Evolutionary conservation across 805 yeast species (phyloP).

Genomic region (Millerozyma miso): DNA sequence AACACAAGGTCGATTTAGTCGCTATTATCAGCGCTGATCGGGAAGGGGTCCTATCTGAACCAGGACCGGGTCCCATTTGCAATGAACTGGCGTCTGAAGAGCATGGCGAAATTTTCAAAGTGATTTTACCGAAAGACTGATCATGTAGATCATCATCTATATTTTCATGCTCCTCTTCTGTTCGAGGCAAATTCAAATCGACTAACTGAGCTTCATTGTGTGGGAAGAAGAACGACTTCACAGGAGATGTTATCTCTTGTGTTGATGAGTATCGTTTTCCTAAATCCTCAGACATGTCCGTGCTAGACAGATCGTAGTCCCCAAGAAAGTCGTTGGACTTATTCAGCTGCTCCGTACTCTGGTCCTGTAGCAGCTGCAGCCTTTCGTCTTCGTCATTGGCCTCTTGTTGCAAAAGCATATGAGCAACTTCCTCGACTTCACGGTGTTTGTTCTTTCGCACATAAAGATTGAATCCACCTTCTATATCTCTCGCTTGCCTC

Average conservation of each 20-base stretch:
- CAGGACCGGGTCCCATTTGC: neutral
- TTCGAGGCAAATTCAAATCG: neutral
- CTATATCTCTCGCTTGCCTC: neutral
- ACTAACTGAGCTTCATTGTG: neutral
- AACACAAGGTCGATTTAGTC: neutral
- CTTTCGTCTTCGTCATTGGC: neutral
- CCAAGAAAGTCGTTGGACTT: neutral
- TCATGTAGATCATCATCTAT: neutral
- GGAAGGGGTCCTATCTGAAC: neutral
- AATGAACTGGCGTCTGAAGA: neutral
- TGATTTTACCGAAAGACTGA: neutral
- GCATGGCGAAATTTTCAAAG: neutral
- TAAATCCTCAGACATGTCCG: neutral
- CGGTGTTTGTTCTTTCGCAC: neutral
- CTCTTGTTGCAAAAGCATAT: neutral
- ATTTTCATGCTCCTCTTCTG: neutral
- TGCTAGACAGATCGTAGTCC: neutral
- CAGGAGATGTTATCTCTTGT: neutral
- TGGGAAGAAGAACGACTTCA: neutral
- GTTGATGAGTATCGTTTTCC: neutral
- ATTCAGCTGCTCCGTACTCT: neutral
- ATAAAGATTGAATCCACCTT: conserved; percentile 5
- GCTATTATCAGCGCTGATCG: neutral
- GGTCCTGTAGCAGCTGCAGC: neutral
- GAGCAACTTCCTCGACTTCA: conserved; percentile 1